Evolutionary conservation across 2,329 filamentous ascomycete genomes (phyloP).

Genomic region (Arthrobotrys iridis): DNA sequence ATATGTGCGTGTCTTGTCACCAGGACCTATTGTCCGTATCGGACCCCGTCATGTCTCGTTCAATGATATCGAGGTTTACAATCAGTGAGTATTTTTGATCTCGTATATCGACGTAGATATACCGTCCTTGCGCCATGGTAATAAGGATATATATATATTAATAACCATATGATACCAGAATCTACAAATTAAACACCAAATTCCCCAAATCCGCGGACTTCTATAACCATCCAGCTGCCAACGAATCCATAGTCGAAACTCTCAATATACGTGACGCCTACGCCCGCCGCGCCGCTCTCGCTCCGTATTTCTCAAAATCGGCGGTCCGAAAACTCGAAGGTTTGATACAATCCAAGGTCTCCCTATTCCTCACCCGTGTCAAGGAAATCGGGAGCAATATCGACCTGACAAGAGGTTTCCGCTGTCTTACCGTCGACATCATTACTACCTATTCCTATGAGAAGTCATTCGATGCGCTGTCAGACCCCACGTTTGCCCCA

Average conservation of each 20-base stretch:
- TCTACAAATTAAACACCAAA: slow-evolving; percentile 46
- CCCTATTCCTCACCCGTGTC: slow-evolving; percentile 31
- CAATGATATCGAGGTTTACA: slow-evolving; percentile 58
- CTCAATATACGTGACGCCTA: slow-evolving; percentile 28
- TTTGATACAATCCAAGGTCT: slow-evolving; percentile 40
- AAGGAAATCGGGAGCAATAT: slow-evolving; percentile 1
- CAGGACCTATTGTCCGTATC: slow-evolving; percentile 62
- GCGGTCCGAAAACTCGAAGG: slow-evolving; percentile 38
- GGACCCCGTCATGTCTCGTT: slow-evolving; percentile 60
- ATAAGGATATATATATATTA: neutral
- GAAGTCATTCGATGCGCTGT: slow-evolving; percentile 34
- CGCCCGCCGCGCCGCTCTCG: slow-evolving; percentile 36
- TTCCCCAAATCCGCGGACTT: slow-evolving; percentile 28
- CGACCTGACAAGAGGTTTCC: slow-evolving; percentile 26
- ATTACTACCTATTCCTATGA: slow-evolving; percentile 46
- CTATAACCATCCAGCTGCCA: slow-evolving; percentile 39
- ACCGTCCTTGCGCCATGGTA: too few species aligned
- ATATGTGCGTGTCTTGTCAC: too few species aligned
- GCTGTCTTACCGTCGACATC: slow-evolving; percentile 36
- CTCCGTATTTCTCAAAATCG: slow-evolving; percentile 46
- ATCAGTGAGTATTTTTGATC: slow-evolving; percentile 40
- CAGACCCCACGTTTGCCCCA: slow-evolving; percentile 27
- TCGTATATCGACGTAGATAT: too few species aligned
- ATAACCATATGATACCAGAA: slow-evolving; percentile 1
- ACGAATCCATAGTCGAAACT: slow-evolving; percentile 33